A percentile compares a stretch with the other conserved stretches of the same genome.
These are phyloP conservation scores for Xerocomellus intermedius DNA, from an alignment of 768 basidiomycete species.

Conservation along the genomic window DNA sequence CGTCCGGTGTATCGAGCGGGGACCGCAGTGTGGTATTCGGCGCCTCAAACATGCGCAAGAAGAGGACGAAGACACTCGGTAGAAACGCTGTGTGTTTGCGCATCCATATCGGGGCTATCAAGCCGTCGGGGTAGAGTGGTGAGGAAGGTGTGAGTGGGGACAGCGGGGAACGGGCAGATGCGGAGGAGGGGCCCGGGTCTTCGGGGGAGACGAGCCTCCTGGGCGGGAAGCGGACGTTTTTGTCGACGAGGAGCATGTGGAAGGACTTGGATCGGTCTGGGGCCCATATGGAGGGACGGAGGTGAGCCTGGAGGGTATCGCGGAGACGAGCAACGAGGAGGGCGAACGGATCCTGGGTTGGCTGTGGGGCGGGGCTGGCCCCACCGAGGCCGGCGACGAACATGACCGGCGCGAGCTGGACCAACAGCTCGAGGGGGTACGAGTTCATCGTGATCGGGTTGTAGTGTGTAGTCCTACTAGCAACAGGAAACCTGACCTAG, in stretches of 20 bases:
- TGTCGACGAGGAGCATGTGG: slow-evolving; percentile 82
- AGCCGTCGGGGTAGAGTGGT: slow-evolving; percentile 89
- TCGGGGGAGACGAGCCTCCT: slow-evolving; percentile 67
- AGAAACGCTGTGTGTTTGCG: slow-evolving; percentile 91
- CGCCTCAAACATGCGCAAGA: slow-evolving; percentile 78
- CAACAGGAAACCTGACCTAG: too few relatives aligned
- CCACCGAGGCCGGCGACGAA: slow-evolving; percentile 83
- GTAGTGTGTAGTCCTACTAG: background rate
- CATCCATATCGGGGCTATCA: slow-evolving; percentile 98
- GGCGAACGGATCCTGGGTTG: slow-evolving; percentile 57
- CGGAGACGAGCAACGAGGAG: slow-evolving; percentile 61
- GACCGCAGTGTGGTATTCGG: slow-evolving; percentile 44
- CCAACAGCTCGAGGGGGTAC: slow-evolving; percentile 85
- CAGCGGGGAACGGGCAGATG: slow-evolving; percentile 80
- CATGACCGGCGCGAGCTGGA: slow-evolving; percentile 88
- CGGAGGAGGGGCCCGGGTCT: slow-evolving; percentile 54
- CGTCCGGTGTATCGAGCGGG: slow-evolving; percentile 54
- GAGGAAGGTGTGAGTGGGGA: slow-evolving; percentile 88
- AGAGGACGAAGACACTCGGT: slow-evolving; percentile 92
- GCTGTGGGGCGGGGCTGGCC: too few relatives aligned
- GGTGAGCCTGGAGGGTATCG: slow-evolving; percentile 63
- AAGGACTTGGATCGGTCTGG: slow-evolving; percentile 73
- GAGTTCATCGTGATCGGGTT: slow-evolving; percentile 70
- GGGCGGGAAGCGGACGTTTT: slow-evolving; percentile 81
- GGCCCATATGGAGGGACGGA: slow-evolving; percentile 68